A percentile compares a stretch with the other conserved stretches of the same genome.
Conservation (phyloP, 2,329 filamentous ascomycete species). For the Pestalotiopsis sp. region DNA sequence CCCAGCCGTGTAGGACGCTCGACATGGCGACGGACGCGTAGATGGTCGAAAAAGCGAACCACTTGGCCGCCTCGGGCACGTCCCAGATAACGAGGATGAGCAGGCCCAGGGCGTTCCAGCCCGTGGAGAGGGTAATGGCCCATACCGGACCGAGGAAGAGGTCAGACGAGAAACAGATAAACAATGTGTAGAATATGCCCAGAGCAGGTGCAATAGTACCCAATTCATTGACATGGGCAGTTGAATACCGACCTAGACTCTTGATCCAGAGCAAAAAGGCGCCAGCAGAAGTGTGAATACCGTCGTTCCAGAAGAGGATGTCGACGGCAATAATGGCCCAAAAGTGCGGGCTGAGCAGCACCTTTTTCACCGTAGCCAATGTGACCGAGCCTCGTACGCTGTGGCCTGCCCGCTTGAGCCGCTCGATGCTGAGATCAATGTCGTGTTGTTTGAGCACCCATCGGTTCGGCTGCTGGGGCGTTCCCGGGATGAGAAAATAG, state of each 20-base stretch:
- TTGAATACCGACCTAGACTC: slow-evolving; percentile 49
- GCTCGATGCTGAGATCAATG: slow-evolving; percentile 44
- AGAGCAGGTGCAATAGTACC: slow-evolving; percentile 54
- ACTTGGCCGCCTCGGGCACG: slow-evolving; percentile 56
- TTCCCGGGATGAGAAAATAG: slow-evolving; percentile 54
- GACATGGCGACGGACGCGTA: slow-evolving; percentile 55
- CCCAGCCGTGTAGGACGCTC: slow-evolving; percentile 57
- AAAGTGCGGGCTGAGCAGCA: slow-evolving; percentile 47
- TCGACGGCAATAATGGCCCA: slow-evolving; percentile 54
- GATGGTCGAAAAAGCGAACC: slow-evolving; percentile 54
- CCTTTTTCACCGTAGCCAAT: slow-evolving; percentile 27
- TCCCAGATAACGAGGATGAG: slow-evolving; percentile 57
- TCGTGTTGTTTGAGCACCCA: slow-evolving; percentile 36
- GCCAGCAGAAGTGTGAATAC: slow-evolving; percentile 46
- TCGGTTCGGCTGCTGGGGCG: slow-evolving; percentile 23
- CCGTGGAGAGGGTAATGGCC: slow-evolving; percentile 54
- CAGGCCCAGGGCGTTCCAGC: slow-evolving; percentile 54
- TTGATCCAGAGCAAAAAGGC: slow-evolving; percentile 62
- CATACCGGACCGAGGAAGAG: slow-evolving; percentile 53
- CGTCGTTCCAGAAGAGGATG: slow-evolving; percentile 59
- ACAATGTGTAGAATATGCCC: slow-evolving; percentile 58
- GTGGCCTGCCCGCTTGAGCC: slow-evolving; percentile 45
- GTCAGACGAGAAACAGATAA: slow-evolving; percentile 57
- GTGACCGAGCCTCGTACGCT: slow-evolving; percentile 8
- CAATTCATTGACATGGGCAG: slow-evolving; percentile 50